These are phyloP conservation scores for Saccharomyces pastorianus DNA, from an alignment of 1,139 yeast genomes.

Conservation along the genomic window DNA sequence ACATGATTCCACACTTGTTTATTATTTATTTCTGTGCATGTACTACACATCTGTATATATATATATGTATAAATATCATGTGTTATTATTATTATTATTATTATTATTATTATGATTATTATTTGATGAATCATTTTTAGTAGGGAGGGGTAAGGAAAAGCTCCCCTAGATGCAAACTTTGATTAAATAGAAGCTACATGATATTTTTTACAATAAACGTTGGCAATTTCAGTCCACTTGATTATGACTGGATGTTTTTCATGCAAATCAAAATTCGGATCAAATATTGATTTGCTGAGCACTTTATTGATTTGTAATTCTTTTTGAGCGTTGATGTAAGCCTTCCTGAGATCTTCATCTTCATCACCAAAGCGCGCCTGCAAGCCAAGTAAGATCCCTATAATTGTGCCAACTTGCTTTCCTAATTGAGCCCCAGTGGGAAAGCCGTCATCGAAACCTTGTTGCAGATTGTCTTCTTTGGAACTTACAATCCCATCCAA, in stretches of 20 bases:
- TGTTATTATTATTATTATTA: neutral
- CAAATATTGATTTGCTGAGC: slow-evolving; percentile 22
- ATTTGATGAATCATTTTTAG: neutral
- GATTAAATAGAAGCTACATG: slow-evolving; percentile 4
- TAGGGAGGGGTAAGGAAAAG: too few species aligned
- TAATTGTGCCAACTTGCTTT: slow-evolving; percentile 50
- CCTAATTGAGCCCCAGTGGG: slow-evolving; percentile 71
- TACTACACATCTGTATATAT: neutral
- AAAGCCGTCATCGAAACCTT: slow-evolving; percentile 75
- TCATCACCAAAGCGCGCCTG: slow-evolving; percentile 16
- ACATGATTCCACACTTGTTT: neutral
- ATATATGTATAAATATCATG: neutral
- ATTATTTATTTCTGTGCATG: neutral
- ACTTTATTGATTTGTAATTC: slow-evolving; percentile 24
- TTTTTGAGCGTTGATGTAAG: slow-evolving; percentile 15
- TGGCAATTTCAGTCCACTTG: slow-evolving; percentile 18
- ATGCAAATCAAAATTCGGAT: slow-evolving; percentile 14
- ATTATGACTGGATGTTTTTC: slow-evolving; percentile 13
- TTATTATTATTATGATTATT: neutral
- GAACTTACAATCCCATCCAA: slow-evolving; percentile 70
- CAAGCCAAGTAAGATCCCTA: slow-evolving; percentile 41
- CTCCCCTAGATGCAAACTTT: too few species aligned
- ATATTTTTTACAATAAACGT: slow-evolving; percentile 14
- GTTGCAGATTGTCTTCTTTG: slow-evolving; percentile 62
- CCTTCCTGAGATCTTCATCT: slow-evolving; percentile 14